Base-by-base conservation (phyloP, 805 yeast species). In the Metschnikowia continentalis region DNA sequence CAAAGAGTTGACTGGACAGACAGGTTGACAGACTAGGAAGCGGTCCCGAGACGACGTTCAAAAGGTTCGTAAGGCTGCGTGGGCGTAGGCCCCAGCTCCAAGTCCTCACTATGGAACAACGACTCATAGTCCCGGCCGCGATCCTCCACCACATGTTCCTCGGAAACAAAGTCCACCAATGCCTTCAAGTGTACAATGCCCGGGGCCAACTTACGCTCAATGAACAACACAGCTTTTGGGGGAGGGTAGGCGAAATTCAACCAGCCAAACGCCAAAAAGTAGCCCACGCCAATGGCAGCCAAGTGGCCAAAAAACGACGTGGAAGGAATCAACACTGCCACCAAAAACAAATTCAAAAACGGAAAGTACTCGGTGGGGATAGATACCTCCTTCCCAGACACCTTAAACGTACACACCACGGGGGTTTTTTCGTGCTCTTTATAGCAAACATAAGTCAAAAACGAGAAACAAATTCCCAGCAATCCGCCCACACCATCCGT, bases 281-380 rank as follows among this genome's bases (percentile, higher is more conserved):
- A 86, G 8, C 97, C 97, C 11, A 84, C 74, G 3, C 76, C 53
- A 39, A 87, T 68, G 4, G 88, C 92, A 37, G 86, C 76, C 50
- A 81, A 70, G 64, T 89, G 96, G 32, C 95, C 94, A 57, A 85
- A 70, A 57, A 88, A 82, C 51, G 90, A 82, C 3, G 89, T 78
- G 7, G 80, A 77, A 1, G 95, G 91, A 39, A 84, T 63, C 26
- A 86, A 40, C 6, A 86, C 49, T 1, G 81, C 74, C 42, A 79
- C 66, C 7, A 80, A 17, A 1, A 82, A 54, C 55, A 88, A 69
- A 26, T 61, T 52, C 22, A 78, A 57, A 37, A 85, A 71, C 14
- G 96, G 96, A 2, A 78, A 55, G 48, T 72, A 67, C 49, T 80
- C 61, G 0, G 92, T 86, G 32, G 90, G 90, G 15, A 88, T 63